Conservation (phyloP, 305 asterid genomes). For the Rubia peregrina region DNA sequence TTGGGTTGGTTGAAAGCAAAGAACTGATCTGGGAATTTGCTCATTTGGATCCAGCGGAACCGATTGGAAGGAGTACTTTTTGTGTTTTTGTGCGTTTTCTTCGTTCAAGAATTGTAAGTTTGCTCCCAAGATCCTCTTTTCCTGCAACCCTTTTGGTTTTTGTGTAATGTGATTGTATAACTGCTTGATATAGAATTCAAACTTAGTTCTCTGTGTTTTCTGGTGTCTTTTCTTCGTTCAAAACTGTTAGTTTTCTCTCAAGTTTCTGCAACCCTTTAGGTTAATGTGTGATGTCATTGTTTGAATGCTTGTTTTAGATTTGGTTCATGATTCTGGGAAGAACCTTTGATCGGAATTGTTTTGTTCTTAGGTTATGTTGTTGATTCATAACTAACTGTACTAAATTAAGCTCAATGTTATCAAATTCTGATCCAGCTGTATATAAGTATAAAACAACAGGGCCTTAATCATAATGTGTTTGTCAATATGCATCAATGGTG, state of each 20-base stretch:
- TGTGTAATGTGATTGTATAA: not conserved
- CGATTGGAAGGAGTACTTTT: conserved; percentile 28
- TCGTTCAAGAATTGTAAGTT: conserved; percentile 24
- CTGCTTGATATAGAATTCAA: no score
- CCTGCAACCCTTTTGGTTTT: not conserved
- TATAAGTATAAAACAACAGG: no score
- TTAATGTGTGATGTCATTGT: not conserved
- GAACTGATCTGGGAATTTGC: conserved; percentile 31
- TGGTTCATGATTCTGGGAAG: not conserved
- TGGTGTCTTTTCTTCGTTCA: not conserved
- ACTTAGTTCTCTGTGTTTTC: no score
- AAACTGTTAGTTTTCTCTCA: not conserved
- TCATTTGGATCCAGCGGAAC: conserved; percentile 48
- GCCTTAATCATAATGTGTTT: not conserved
- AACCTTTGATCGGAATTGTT: not conserved
- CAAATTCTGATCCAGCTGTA: not conserved
- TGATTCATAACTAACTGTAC: not conserved
- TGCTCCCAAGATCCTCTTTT: not conserved
- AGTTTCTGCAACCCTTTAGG: not conserved
- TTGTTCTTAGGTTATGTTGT: not conserved
- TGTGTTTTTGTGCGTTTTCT: not conserved
- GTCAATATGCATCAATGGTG: not conserved
- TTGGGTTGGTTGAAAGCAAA: conserved; percentile 48
- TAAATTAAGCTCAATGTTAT: no score
- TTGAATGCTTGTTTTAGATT: not conserved